Conservation (phyloP, 345 rosid species). For the Populus deltoides region DNA sequence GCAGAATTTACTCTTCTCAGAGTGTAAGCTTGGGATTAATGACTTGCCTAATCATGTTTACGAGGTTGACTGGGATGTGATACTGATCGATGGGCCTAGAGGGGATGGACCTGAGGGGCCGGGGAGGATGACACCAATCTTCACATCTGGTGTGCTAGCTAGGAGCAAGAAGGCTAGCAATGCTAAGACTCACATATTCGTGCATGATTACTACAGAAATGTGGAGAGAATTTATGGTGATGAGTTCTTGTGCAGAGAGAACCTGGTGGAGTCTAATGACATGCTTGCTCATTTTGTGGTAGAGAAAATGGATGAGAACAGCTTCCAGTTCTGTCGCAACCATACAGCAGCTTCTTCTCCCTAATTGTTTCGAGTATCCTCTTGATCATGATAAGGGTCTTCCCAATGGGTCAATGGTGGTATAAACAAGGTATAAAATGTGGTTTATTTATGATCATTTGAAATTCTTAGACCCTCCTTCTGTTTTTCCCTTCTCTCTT, state of each 20-base stretch:
- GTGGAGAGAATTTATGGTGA: conserved; percentile 74
- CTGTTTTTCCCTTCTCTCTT: background rate
- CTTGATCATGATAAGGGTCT: background rate
- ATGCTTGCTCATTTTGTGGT: conserved; percentile 84
- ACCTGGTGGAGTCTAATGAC: conserved; percentile 59
- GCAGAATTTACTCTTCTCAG: conserved; percentile 84
- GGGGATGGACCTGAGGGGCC: conserved; percentile 71
- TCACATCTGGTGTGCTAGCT: conserved; percentile 88
- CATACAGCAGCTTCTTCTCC: conserved; percentile 12
- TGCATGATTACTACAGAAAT: conserved; percentile 80
- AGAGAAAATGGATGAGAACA: conserved; percentile 69
- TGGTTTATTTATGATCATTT: conserved; percentile 20
- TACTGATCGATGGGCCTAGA: conserved; percentile 88
- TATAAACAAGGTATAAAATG: background rate
- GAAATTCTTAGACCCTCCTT: background rate
- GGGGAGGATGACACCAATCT: conserved; percentile 86
- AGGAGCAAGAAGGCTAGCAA: conserved; percentile 78
- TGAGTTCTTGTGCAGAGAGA: conserved; percentile 84
- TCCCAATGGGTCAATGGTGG: background rate
- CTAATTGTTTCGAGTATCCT: background rate
- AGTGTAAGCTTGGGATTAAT: conserved; percentile 75
- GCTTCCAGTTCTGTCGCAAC: conserved; percentile 52
- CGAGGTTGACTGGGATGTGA: conserved; percentile 95
- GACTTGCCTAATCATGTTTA: conserved; percentile 93
- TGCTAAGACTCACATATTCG: conserved; percentile 71